A percentile compares a stretch with the other conserved stretches of the same genome.
Conservation (phyloP, 768 basidiomycete species). For the Kwoniella botswanensis region DNA sequence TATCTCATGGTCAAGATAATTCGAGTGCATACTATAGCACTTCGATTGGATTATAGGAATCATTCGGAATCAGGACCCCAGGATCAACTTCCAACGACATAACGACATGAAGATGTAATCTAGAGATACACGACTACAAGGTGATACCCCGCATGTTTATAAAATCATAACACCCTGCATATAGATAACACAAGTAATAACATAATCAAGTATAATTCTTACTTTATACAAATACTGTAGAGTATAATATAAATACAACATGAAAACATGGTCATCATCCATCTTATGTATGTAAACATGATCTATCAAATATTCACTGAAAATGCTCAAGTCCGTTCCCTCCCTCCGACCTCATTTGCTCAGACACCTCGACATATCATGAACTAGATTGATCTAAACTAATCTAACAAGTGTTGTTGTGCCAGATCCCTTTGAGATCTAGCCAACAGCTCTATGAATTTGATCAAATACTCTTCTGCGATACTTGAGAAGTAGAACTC, state of each 20-base stretch:
- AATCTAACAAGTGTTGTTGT: constrained; percentile 23
- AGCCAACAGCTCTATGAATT: constrained; percentile 41
- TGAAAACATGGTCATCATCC: background rate
- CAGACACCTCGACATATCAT: no score
- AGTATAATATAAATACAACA: background rate
- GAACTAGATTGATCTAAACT: background rate
- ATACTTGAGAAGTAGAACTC: constrained; percentile 94
- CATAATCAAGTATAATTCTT: background rate
- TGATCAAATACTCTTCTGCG: constrained; percentile 66
- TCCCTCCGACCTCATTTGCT: no score
- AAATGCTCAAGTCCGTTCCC: no score
- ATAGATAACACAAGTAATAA: background rate
- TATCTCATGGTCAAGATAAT: no score
- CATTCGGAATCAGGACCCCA: no score
- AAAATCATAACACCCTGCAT: background rate
- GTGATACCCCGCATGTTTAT: background rate
- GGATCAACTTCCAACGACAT: no score
- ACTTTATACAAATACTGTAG: background rate
- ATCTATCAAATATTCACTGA: background rate
- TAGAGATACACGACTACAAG: no score
- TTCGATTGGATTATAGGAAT: no score
- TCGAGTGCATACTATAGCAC: no score
- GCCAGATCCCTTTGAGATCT: constrained; percentile 13
- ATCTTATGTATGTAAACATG: background rate
- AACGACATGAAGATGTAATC: no score